Evolutionary conservation across 1,284 basidiomycete species (phyloP).

Genomic region (Neolentinus lepideus): DNA sequence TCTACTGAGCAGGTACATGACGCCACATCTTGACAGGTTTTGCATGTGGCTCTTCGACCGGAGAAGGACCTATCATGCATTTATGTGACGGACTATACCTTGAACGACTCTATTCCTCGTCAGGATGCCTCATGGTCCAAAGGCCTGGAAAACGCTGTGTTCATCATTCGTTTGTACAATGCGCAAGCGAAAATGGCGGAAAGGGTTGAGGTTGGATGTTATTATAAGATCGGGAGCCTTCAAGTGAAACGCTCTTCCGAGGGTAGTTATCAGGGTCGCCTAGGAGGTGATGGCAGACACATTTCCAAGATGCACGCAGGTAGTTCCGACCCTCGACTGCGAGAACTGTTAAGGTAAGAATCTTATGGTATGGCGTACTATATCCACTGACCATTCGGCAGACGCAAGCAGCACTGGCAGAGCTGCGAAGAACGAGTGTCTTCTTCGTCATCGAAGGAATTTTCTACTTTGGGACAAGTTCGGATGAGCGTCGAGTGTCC

Average conservation of each 20-base stretch:
- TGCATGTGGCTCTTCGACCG: slow-evolving; percentile 32
- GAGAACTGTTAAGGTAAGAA: not conserved
- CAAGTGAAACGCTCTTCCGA: slow-evolving; percentile 22
- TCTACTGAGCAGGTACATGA: not conserved
- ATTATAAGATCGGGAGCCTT: slow-evolving; percentile 44
- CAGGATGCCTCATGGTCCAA: slow-evolving; percentile 26
- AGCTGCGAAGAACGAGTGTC: not conserved
- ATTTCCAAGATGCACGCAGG: not conserved
- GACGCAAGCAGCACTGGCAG: not conserved
- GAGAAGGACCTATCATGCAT: slow-evolving; percentile 32
- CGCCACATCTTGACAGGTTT: slow-evolving; percentile 29
- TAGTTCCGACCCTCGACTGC: not conserved
- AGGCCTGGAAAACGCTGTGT: slow-evolving; percentile 38
- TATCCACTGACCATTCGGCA: not conserved
- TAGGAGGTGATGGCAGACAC: not conserved
- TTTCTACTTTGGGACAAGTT: not conserved
- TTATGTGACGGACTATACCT: slow-evolving; percentile 67
- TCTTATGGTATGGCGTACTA: not conserved
- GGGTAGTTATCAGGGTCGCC: slow-evolving; percentile 39
- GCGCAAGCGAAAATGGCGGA: slow-evolving; percentile 36
- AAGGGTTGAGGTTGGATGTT: slow-evolving; percentile 32
- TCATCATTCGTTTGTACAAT: slow-evolving; percentile 46
- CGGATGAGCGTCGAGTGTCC: not conserved
- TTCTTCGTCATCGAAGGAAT: not conserved
- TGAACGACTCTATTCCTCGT: slow-evolving; percentile 22